Evolutionary conservation across 345 rosid species (phyloP), one percentile per base, ranked within the genome.

Genomic region (Trapa bicornis): DNA sequence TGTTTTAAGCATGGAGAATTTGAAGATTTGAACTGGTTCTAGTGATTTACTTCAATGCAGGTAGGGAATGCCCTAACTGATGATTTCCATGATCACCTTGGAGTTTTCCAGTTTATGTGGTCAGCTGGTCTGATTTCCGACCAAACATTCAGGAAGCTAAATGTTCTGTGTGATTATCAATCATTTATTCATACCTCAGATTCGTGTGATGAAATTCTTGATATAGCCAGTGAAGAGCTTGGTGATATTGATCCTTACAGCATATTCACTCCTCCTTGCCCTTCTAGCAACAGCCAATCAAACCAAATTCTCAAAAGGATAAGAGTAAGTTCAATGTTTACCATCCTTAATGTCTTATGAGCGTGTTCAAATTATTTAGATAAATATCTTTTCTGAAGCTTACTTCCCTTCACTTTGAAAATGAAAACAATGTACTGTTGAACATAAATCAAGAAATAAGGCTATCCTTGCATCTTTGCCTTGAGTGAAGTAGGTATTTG

Each of bases 31-130:
- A 29, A 33, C 29, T 64, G 5, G 42, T 42, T 10, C 29, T 8
- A 35, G 6, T 10, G 16, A n/a, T 2, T 43, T 43, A 41, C 7
- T 22, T 9, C 63, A 60, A 53, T 81, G 80, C 91, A 93, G 97
- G 96, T 90, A 9, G 98, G 98, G 71, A 93, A 93, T 72, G 96
- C 92, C 66, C 74, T 93, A 61, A 93, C 90, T 66, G 96, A 93
- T 79, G 97, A 93, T 78, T 84, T 75, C 76, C 84, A 84, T 33
- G 97, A 93, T 70, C 88, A 86, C 70, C 77, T 88, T 62, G 98
- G 97, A 67, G 56, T 87, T 52, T 93, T 83, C 78, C 91, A 88
- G 67, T 93, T 87, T 75, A 70, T 85, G 81, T 90, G 98, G 98
- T 72, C 94, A 5, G 70, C 88, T 77, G 97, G 97, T 64, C 81